phyloP scores from a whole-genome alignment of 2,329 filamentous ascomycete species.

The Aspergillus nomiae region DNA sequence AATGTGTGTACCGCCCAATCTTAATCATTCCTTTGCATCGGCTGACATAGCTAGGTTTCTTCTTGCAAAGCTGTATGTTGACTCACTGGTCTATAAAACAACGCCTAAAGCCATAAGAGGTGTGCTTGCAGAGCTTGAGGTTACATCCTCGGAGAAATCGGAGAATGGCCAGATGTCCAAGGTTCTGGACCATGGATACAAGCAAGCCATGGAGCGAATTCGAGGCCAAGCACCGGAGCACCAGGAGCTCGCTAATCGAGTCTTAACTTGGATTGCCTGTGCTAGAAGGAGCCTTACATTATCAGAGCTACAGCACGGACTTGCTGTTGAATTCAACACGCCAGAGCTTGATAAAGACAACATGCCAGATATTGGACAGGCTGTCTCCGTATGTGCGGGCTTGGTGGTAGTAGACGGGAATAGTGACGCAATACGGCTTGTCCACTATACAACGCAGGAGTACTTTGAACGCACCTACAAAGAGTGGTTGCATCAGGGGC shows the following conservation, averaged over 20 bases:
- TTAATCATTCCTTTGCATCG: not conserved
- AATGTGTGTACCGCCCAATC: constrained; percentile 31
- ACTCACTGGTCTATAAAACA: constrained; percentile 19
- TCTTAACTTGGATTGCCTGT: constrained; percentile 46
- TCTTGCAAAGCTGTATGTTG: constrained; percentile 26
- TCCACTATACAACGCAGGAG: constrained; percentile 37
- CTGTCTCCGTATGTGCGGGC: constrained; percentile 34
- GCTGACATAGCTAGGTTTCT: constrained; percentile 26
- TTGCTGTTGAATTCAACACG: constrained; percentile 39
- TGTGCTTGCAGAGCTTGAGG: constrained; percentile 34
- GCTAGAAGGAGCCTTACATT: constrained; percentile 37
- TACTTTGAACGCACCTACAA: constrained; percentile 27
- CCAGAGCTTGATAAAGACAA: constrained; percentile 38
- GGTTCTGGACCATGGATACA: constrained; percentile 44
- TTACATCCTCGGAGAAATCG: constrained; percentile 22
- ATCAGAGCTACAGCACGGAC: constrained; percentile 45
- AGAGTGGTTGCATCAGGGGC: constrained; percentile 17
- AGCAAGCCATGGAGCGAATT: constrained; percentile 47
- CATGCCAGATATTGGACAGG: constrained; percentile 29
- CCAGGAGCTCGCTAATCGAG: constrained; percentile 40
- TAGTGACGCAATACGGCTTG: constrained; percentile 32
- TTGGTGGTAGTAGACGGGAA: constrained; percentile 35
- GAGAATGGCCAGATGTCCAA: not conserved
- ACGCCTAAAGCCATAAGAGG: constrained; percentile 33
- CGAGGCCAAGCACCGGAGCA: constrained; percentile 36